A percentile compares a stretch with the other conserved stretches of the same genome.
Conservation (phyloP, 2,329 filamentous ascomycete genomes). For the Emergomyces orientalis region DNA sequence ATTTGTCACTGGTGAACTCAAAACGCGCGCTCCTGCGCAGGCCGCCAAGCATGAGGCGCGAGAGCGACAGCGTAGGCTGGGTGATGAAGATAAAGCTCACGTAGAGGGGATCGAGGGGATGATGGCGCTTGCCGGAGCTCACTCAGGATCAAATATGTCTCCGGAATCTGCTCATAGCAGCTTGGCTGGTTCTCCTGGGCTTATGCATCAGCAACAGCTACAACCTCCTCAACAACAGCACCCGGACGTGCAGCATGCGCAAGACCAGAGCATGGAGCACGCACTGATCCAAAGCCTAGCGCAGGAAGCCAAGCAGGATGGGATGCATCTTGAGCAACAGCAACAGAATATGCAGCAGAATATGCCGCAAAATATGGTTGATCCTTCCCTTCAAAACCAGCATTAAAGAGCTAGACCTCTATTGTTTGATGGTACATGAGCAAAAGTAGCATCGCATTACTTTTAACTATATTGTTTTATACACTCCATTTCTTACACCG, state of each 20-base stretch:
- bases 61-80: conserved; percentile 38
- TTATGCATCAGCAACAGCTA: conserved; percentile 6
- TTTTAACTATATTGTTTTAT: neutral
- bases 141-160: conserved; percentile 20
- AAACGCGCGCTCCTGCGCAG: conserved; percentile 66
- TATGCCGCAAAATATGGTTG: conserved; percentile 23
- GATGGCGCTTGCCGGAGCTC: conserved; percentile 39
- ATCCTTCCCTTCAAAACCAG: conserved; percentile 28
- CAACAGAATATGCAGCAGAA: conserved; percentile 25
- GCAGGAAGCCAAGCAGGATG: conserved; percentile 34
- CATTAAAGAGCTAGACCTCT: neutral
- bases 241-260: conserved; percentile 15
- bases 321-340: conserved; percentile 16
- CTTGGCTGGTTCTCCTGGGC: conserved; percentile 18
- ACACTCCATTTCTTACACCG: neutral
- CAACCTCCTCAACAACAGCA: conserved; percentile 11
- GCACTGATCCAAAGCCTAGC: conserved; percentile 37
- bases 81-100: conserved; percentile 40
- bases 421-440: neutral
- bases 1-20: conserved; percentile 80
- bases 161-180: conserved; percentile 4
- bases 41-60: conserved; percentile 42
- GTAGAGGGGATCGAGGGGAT: conserved; percentile 41
- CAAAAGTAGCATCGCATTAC: neutral
- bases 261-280: conserved; percentile 35